These are phyloP conservation scores for Backusella psychrophila DNA, from an alignment of 192 early-diverging fungal genomes.

Conservation along the genomic window DNA sequence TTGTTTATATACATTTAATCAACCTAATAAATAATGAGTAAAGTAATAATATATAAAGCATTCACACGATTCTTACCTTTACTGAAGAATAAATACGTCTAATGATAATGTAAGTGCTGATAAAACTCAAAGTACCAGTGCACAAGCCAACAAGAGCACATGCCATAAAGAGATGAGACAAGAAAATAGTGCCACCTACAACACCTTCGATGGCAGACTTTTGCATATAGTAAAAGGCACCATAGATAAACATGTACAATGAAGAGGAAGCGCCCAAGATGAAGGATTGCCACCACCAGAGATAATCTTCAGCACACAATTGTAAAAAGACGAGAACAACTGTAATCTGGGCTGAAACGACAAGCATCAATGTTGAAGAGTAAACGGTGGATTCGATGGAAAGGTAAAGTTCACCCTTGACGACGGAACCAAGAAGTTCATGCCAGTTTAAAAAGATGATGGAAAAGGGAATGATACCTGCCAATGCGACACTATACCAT, in stretches of 20 bases:
- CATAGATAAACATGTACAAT: constrained; percentile 51
- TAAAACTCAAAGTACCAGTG: constrained; percentile 78
- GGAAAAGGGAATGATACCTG: constrained; percentile 58
- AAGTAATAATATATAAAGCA: too few species aligned
- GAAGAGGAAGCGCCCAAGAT: constrained; percentile 53
- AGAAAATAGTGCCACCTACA: constrained; percentile 73
- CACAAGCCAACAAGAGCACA: constrained; percentile 62
- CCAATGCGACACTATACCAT: constrained; percentile 32
- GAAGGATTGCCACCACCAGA: constrained; percentile 95
- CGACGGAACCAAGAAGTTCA: constrained; percentile 64
- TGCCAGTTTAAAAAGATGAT: constrained; percentile 74
- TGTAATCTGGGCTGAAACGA: constrained; percentile 58
- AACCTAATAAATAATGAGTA: background rate
- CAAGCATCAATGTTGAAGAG: constrained; percentile 56
- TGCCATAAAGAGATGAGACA: constrained; percentile 68
- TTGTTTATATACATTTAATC: background rate
- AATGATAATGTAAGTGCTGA: constrained; percentile 72
- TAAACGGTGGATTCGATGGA: constrained; percentile 58
- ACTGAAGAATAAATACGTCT: constrained; percentile 71
- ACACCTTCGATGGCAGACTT: constrained; percentile 60
- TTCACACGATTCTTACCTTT: constrained; percentile 53
- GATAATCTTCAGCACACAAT: constrained; percentile 67
- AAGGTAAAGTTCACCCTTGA: background rate
- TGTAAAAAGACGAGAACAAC: constrained; percentile 70
- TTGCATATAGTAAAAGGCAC: constrained; percentile 57